A percentile compares a stretch with the other conserved stretches of the same genome.
These are phyloP conservation scores for Papilionanthe hybrid DNA, from an alignment of 116 monocot species.

Conservation along the genomic window DNA sequence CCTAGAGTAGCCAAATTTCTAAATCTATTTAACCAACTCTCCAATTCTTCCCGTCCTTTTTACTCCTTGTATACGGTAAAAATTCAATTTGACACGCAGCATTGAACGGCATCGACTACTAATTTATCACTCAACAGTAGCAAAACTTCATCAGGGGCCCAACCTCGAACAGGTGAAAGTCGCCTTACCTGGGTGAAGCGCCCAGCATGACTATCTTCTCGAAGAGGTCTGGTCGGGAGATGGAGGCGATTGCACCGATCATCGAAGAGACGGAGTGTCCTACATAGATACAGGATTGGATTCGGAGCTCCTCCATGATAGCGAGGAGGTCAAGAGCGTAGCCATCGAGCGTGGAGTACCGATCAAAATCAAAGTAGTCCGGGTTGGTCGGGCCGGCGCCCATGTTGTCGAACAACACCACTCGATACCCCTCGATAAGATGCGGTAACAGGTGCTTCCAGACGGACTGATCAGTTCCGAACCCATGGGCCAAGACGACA, in stretches of 20 bases:
- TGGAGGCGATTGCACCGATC: constrained; percentile 77
- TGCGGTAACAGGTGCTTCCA: constrained; percentile 97
- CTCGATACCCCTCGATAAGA: constrained; percentile 64
- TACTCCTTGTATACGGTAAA: not conserved
- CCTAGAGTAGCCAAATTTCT: not conserved
- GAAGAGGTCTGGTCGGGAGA: constrained; percentile 89
- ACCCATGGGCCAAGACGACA: constrained; percentile 94
- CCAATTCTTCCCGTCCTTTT: not conserved
- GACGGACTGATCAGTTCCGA: constrained; percentile 99
- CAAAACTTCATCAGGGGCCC: not conserved
- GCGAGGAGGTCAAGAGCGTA: constrained; percentile 87
- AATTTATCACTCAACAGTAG: not conserved
- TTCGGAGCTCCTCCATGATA: constrained; percentile 61
- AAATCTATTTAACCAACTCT: not conserved
- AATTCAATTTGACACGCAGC: not conserved
- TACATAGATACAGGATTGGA: constrained; percentile 70
- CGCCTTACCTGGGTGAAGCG: constrained; percentile 71
- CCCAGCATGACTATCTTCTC: constrained; percentile 81
- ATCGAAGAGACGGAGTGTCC: constrained; percentile 93
- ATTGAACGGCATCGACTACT: not conserved
- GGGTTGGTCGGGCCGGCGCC: constrained; percentile 97
- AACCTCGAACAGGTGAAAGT: not conserved
- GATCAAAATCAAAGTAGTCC: constrained; percentile 97
- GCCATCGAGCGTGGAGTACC: constrained; percentile 82
- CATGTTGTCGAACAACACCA: constrained; percentile 98